Conservation (phyloP, 495 filamentous ascomycete species). For the Bacidia gigantensis region DNA sequence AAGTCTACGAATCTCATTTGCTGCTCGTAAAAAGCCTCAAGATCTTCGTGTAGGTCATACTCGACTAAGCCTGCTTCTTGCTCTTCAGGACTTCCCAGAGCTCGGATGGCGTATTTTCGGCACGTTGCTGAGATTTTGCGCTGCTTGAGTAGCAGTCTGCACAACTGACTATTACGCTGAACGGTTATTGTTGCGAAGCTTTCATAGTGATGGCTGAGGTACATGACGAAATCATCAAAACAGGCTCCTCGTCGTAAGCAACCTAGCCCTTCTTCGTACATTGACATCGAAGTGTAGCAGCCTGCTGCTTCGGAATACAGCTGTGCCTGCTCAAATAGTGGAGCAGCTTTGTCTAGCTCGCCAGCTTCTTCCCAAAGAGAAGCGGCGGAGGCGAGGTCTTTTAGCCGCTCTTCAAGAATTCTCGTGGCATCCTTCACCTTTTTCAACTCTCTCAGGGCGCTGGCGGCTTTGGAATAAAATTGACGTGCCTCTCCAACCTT, state of each 20-base stretch:
- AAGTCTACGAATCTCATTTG: background rate
- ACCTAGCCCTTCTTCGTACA: slow-evolving; percentile 23
- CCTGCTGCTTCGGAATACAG: slow-evolving; percentile 12
- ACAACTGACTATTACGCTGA: slow-evolving; percentile 7
- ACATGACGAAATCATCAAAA: slow-evolving; percentile 19
- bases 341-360: slow-evolving; percentile 14
- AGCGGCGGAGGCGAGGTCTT: background rate
- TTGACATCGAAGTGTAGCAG: slow-evolving; percentile 7
- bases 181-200: slow-evolving; percentile 4
- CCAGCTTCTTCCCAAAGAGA: slow-evolving; percentile 1
- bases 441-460: background rate
- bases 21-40: slow-evolving; percentile 7
- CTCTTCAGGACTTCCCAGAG: slow-evolving; percentile 17
- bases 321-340: slow-evolving; percentile 10
- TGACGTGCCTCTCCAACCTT: background rate
- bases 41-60: slow-evolving; percentile 21
- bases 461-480: background rate
- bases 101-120: slow-evolving; percentile 15
- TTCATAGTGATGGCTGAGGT: slow-evolving; percentile 13
- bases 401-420: background rate
- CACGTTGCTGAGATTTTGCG: slow-evolving; percentile 13
- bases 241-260: slow-evolving; percentile 21
- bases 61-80: slow-evolving; percentile 21
- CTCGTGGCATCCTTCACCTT: background rate
- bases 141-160: slow-evolving; percentile 23